Evolutionary conservation across 192 early-diverging fungal species (phyloP), one percentile per base, ranked within the genome.

Genomic region (Mortierella antarctica): DNA sequence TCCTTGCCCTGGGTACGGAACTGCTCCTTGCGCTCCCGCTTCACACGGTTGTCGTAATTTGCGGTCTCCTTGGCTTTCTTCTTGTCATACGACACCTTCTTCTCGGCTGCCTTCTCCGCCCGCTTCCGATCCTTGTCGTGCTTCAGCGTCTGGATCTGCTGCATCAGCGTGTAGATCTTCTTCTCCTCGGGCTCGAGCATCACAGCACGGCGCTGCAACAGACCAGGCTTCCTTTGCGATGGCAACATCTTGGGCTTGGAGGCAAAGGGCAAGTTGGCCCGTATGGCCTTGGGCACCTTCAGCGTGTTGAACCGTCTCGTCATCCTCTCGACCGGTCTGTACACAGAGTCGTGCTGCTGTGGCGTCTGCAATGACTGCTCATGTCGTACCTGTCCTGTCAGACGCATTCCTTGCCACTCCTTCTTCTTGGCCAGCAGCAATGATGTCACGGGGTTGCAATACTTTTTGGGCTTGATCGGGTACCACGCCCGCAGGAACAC

Each of bases 401-500:
- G 85, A 31, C 96, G 90, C 95, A 99, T 95, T 49, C 95, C 95
- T 44, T 93, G 86, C 92, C 97, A 96, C 42, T 90, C 88, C 48
- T 69, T 82, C 88, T 96, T 96, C 40, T 86, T 83, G 7, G 86
- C 86, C 63, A 95, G 66, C 45, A 99, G 83, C 42, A 98, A 87
- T 52, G 96, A 96, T 12, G 96, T 96, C 51, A 99, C 96, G 40
- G 97, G 98, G 84, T 98, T 99, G 88, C 97, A 99, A 86, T 92
- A 98, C 82, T 93, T 91, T 77, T 95, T 96, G 67, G 96, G 96
- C 82, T 95, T 95, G 60, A 99, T 89, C 31, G 96, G 95, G 83
- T 96, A 96, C 96, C 97, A 99, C 3, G 98, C 96, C 23, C 97
- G 84, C 73, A 99, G 82, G 83, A 99, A 99, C 39, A 99, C 92